Evolutionary conservation across 2,329 filamentous ascomycete species (phyloP), one percentile per base, ranked within the genome.

Genomic region (Cryphonectria naterciae): DNA sequence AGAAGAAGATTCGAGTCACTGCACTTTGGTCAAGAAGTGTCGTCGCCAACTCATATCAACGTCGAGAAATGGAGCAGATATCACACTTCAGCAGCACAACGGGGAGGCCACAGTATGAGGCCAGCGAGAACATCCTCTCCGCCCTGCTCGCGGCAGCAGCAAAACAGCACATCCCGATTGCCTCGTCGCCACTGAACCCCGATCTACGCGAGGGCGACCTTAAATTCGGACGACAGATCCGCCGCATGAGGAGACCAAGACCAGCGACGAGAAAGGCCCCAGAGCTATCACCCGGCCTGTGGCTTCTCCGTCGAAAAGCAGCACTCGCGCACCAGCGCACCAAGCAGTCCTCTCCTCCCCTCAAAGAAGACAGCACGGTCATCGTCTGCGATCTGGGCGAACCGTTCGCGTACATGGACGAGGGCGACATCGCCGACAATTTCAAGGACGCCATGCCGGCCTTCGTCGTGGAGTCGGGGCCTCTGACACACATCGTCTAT

Each of bases 141-240:
- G 61, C 69, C 13, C 58, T 71, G 32, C 65, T 73, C 56, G 66
- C 69, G 28, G 69, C 71, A 37, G 71, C 71, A 25, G 56, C 71
- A 58, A 61, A 71, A 41, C 71, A 70, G 22, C 70, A 73, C 63
- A 70, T 69, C 2, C 71, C 71, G 28, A 60, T 68, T 32, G 71
- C 71, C 25, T 65, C 71, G 11, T 73, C 71, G 54, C 71, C 71
- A 4, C 60, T 73, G 22, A 73, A 73, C 32, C 71, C 71, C n/a
- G 70, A 52, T 8, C n/a, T 63, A 25, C 67, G 39, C 35, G 61
- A 41, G 63, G 49, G 62, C 62, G 71, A 73, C 46, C 67, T 54
- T 37, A 68, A 58, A 32, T 64, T 63, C 5, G 67, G 66, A 41
- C 64, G 32, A 60, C 63, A 66, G 1, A 68, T 43, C 66, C 46